Base-by-base conservation (phyloP, 352 stramenopile species). In the Phytophthora kernoviae region DNA sequence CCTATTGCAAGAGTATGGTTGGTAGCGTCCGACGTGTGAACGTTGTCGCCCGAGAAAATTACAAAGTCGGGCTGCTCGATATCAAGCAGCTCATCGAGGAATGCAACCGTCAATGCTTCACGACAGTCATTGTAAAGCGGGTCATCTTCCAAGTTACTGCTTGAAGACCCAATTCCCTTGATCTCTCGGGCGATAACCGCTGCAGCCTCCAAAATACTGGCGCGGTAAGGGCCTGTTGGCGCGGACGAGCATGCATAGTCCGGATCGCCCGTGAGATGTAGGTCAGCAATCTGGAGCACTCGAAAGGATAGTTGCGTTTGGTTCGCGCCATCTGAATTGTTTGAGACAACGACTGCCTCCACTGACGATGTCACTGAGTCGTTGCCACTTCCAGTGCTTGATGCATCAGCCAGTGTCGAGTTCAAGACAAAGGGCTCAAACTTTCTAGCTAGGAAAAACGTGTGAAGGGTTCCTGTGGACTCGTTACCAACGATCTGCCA, bases 251-350 rank as follows among this genome's bases (percentile, higher is more conserved):
- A 91, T 4, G 14, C 9, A 18, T 70, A 52, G 56, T 63, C 41
- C 26, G 65, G 56, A 70, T 71, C 44, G 17, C 79, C 82, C 1
- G 78, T 79, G 44, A 78, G 73, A 45, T 92, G 82, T 41, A 90
- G 65, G 57, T 92, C 82, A 0, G 82, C 78, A 42, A 92, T 60
- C 67, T 92, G 82, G 12, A 92, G 59, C 32, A 92, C 72, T 68
- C 82, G 83, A 60, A 84, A 87, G 10, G 72, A 46, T 1, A 90
- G 56, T 11, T 59, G 44, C 52, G 41, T 24, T 55, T 18, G 62
- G 53, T 17, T 33, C 17, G 7, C 40, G 10, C 14, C 41, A 6
- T 24, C n/a, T 9, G 33, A 39, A 39, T 12, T 39, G 30, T 44
- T 73, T 11, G 65, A 73, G 1, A 48, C 54, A 49, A 60, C 12